These are phyloP conservation scores for Marasmius oreades DNA, from an alignment of 1,284 basidiomycete genomes.

Conservation along the genomic window DNA sequence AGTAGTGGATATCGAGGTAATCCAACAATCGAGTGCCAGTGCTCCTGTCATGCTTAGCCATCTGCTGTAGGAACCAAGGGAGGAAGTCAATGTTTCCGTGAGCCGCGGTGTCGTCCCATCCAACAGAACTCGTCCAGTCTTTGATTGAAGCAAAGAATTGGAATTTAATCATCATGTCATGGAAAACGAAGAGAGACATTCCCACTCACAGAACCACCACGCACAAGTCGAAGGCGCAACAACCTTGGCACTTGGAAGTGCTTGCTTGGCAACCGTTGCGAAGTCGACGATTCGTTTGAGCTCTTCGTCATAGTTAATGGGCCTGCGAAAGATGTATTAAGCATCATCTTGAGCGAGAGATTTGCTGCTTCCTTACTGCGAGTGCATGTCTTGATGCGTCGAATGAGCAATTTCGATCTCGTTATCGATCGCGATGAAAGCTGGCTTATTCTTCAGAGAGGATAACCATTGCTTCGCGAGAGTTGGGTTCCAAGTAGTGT, in stretches of 20 bases:
- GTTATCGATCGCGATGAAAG: conserved; percentile 45
- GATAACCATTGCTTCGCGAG: conserved; percentile 39
- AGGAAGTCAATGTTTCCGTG: conserved; percentile 48
- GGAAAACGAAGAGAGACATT: background rate
- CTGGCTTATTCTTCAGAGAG: conserved; percentile 41
- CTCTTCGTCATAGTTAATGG: conserved; percentile 47
- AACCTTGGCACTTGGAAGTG: conserved; percentile 38
- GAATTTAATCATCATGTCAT: background rate
- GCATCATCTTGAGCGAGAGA: too few relatives aligned
- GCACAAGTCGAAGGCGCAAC: conserved; percentile 46
- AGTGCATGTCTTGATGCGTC: conserved; percentile 53
- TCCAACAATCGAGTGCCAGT: conserved; percentile 41
- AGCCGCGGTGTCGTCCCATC: conserved; percentile 43
- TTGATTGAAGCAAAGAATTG: conserved; percentile 13
- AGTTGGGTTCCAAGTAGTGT: conserved; percentile 43
- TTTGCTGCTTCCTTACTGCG: too few relatives aligned
- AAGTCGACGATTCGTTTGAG: conserved; percentile 39
- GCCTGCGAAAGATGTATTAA: conserved; percentile 19
- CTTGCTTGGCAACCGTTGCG: conserved; percentile 38
- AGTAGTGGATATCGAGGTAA: conserved; percentile 52
- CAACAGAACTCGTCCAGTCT: conserved; percentile 47
- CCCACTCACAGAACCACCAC: conserved; percentile 50
- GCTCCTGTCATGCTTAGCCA: conserved; percentile 33
- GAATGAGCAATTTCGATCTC: conserved; percentile 50
- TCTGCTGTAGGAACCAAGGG: conserved; percentile 48